Evolutionary conservation across 2,329 filamentous ascomycete species (phyloP), one percentile per base, ranked within the genome.

Genomic region (Fusarium oligoseptatum): DNA sequence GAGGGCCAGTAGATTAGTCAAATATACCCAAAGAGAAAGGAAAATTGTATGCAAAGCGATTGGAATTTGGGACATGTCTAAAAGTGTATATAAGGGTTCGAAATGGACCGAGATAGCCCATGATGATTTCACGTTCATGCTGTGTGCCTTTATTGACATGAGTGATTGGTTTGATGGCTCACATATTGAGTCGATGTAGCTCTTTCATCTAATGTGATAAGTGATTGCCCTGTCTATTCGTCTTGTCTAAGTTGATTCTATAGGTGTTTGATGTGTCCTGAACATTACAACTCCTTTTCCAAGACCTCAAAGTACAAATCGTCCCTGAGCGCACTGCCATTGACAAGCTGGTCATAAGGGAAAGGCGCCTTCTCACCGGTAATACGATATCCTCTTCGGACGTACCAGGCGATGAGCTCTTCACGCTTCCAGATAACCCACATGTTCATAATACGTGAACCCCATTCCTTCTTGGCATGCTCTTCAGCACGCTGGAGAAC

Each of bases 361-460:
- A 88, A 88, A 5, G 84, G 83, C 64, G 70, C 77, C 68, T 74
- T 84, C 77, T 83, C 80, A 7, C 82, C 84, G 6, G 84, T 85
- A 62, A 68, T 73, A 20, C 24, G 37, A 62, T 87, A 88, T 0
- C 87, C 87, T 24, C 84, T 76, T 6, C 85, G 77, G 9, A 81
- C 55, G 65, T 88, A 88, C 83, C 85, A 88, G 20, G 79, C 75
- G 55, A 88, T 84, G 52, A 88, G 77, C 76, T 87, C 86, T 0
- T 79, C 68, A 12, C 87, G 76, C 15, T 79, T 79, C 81, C 81
- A 84, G 36, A 88, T 84, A 41, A 87, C 87, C 9, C 68, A 76
- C 83, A 88, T 84, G 72, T 86, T 85, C 78, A 88, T 77, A 63
- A 71, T 76, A 1, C 45, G 34, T 0, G 80, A 80, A 0, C 81